Evolutionary conservation across 2,329 filamentous ascomycete species (phyloP).

Genomic region (Thielaviopsis cerberus): DNA sequence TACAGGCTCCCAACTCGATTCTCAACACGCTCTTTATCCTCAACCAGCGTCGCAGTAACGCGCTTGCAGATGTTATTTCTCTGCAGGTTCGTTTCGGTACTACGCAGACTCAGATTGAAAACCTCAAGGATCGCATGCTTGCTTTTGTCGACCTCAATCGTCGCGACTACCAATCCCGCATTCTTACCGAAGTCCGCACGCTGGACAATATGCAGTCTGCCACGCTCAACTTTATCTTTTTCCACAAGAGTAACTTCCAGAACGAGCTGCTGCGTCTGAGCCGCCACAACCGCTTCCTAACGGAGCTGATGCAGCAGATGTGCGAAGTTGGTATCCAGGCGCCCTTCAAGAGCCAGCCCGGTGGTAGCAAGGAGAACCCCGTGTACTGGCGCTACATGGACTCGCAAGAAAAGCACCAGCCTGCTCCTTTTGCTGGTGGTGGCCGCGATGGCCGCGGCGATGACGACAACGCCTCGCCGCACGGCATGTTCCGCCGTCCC

Average conservation of each 20-base stretch:
- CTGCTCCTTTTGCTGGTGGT: neutral
- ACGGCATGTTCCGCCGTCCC: constrained; percentile 3
- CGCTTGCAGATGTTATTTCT: constrained; percentile 67
- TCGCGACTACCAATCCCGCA: constrained; percentile 72
- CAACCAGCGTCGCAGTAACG: constrained; percentile 79
- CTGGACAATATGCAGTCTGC: constrained; percentile 72
- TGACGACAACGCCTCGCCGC: constrained; percentile 3
- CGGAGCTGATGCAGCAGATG: constrained; percentile 74
- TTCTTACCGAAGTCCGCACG: constrained; percentile 65
- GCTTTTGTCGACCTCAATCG: constrained; percentile 74
- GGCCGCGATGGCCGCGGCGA: neutral
- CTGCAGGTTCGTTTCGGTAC: constrained; percentile 81
- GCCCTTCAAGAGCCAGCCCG: constrained; percentile 41
- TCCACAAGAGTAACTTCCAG: constrained; percentile 94
- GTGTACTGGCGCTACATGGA: constrained; percentile 30
- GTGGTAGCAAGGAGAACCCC: constrained; percentile 49
- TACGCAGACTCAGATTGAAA: constrained; percentile 62
- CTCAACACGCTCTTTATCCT: constrained; percentile 87
- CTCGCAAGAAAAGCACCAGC: neutral
- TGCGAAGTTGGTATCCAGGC: constrained; percentile 70
- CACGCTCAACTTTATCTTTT: constrained; percentile 83
- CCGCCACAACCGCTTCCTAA: constrained; percentile 85
- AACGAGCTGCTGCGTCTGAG: constrained; percentile 81
- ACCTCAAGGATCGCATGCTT: constrained; percentile 59
- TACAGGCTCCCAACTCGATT: constrained; percentile 87